Conservation (phyloP, 306 rosid genomes). For the Trifolium fragiferum region DNA sequence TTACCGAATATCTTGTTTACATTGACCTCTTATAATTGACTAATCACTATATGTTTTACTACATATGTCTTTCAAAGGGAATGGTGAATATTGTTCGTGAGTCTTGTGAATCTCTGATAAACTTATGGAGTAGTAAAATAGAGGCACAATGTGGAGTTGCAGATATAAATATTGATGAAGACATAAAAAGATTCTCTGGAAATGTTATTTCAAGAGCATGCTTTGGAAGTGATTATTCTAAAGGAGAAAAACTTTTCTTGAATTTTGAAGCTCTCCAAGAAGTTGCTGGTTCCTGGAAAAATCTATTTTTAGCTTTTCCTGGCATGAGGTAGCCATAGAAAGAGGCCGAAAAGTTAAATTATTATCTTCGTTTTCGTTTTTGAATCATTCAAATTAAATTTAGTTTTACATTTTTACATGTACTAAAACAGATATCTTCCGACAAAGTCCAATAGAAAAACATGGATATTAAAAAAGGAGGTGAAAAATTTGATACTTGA, state of each 20-base stretch:
- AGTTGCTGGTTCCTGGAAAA: conserved; percentile 21
- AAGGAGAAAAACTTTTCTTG: conserved; percentile 24
- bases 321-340: conserved; percentile 39
- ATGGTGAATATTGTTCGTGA: conserved; percentile 40
- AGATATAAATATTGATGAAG: conserved; percentile 39
- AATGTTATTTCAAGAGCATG: conserved; percentile 53
- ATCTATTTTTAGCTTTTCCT: conserved; percentile 14
- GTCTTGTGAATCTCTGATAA: conserved; percentile 30
- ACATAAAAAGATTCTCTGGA: conserved; percentile 37
- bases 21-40: background rate
- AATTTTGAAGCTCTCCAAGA: conserved; percentile 27
- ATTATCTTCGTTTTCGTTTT: too few species aligned
- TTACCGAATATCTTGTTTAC: too few species aligned
- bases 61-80: conserved; percentile 25
- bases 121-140: conserved; percentile 28
- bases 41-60: background rate
- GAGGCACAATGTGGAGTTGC: conserved; percentile 39
- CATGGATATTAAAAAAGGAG: conserved; percentile 42
- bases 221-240: conserved; percentile 44
- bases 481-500: conserved; percentile 45
- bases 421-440: conserved; percentile 46
- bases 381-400: background rate
- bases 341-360: too few species aligned
- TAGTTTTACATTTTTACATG: background rate
- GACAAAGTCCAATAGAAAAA: conserved; percentile 53